These are phyloP conservation scores for Podospora comata DNA, from an alignment of 495 filamentous ascomycete species.

Conservation along the genomic window DNA sequence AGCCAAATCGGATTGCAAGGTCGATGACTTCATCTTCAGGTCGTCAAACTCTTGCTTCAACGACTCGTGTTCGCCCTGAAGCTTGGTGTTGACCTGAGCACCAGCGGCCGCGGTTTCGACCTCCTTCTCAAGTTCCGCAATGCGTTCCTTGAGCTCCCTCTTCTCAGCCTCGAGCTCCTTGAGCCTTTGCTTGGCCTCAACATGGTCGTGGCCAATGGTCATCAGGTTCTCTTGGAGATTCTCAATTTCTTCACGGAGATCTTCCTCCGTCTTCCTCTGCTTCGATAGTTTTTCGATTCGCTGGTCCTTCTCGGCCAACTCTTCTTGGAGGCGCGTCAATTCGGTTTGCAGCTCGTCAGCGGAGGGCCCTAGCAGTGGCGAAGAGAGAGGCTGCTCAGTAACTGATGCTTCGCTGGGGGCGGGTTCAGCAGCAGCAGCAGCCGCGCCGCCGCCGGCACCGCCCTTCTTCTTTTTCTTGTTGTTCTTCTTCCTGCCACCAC, in stretches of 20 bases:
- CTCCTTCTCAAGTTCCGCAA: slow-evolving; percentile 63
- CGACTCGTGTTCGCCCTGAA: slow-evolving; percentile 56
- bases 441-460: slow-evolving; percentile 43
- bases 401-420: slow-evolving; percentile 28
- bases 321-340: slow-evolving; percentile 50
- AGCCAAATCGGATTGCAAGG: slow-evolving; percentile 77
- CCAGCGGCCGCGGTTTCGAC: slow-evolving; percentile 40
- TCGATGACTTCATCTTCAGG: slow-evolving; percentile 64
- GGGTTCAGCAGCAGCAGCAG: slow-evolving; percentile 18
- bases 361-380: slow-evolving; percentile 26
- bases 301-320: slow-evolving; percentile 66
- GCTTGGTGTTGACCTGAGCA: slow-evolving; percentile 43
- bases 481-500: slow-evolving; percentile 74
- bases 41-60: slow-evolving; percentile 70
- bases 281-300: slow-evolving; percentile 63
- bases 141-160: slow-evolving; percentile 54
- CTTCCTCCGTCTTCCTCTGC: slow-evolving; percentile 73
- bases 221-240: slow-evolving; percentile 73
- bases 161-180: slow-evolving; percentile 52
- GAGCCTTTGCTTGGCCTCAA: slow-evolving; percentile 75
- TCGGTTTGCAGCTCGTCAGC: slow-evolving; percentile 40
- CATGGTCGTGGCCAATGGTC: slow-evolving; percentile 72
- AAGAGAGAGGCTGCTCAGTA: slow-evolving; percentile 25
- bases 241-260: slow-evolving; percentile 82
- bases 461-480: slow-evolving; percentile 78